Conservation (phyloP, 306 rosid species). For the Rubus parviflorus region DNA sequence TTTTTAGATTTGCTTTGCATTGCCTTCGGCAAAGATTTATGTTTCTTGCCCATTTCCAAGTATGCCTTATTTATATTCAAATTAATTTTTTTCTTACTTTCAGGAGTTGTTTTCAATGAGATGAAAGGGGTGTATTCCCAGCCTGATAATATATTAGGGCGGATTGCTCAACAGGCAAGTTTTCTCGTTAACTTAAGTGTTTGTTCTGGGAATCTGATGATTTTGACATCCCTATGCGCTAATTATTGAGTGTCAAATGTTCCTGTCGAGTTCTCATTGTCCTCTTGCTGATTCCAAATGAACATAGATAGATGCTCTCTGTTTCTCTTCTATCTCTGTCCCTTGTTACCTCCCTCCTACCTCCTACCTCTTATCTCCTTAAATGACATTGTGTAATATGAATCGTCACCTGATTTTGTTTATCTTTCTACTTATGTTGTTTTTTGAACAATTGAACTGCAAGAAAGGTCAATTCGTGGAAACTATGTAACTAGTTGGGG, state of each 20-base stretch:
- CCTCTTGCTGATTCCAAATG: background rate
- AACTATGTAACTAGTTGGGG: background rate
- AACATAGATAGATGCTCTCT: background rate
- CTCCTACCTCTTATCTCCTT: background rate
- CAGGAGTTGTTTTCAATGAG: slow-evolving; percentile 98
- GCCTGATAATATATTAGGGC: slow-evolving; percentile 88
- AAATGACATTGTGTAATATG: background rate
- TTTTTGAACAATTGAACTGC: too few species aligned
- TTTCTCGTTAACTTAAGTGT: slow-evolving; percentile 4
- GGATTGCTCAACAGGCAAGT: slow-evolving; percentile 88
- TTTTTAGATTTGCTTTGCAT: slow-evolving; percentile 5
- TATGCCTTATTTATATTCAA: background rate
- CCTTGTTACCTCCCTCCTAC: background rate
- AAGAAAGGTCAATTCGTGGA: slow-evolving; percentile 1
- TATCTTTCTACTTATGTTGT: too few species aligned
- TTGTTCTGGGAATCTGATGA: background rate
- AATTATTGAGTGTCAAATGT: background rate
- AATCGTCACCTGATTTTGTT: background rate
- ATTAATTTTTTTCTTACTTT: slow-evolving; percentile 25
- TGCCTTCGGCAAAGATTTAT: background rate
- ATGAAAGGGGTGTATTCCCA: slow-evolving; percentile 99
- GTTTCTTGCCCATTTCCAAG: background rate
- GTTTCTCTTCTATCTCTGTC: background rate
- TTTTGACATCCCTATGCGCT: background rate
- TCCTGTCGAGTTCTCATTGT: background rate